phyloP scores from a whole-genome alignment of 2,329 filamentous ascomycete species.

The Diaporthe ilicicola region DNA sequence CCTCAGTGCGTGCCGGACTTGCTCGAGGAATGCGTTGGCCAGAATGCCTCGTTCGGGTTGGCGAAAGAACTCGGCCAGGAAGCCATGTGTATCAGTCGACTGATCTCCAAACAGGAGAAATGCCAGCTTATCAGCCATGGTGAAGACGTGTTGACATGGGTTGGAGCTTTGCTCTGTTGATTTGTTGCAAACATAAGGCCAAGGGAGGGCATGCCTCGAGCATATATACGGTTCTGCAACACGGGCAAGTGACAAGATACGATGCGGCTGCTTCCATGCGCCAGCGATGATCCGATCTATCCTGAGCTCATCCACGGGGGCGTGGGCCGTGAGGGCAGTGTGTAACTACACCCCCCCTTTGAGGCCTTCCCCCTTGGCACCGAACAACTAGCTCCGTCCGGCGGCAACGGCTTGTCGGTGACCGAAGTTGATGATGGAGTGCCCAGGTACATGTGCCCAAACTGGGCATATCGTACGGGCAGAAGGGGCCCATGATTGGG shows the following conservation, averaged over 20 bases:
- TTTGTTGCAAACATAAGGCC: constrained; percentile 3
- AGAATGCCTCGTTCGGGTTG: constrained; percentile 57
- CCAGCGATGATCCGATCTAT: constrained; percentile 24
- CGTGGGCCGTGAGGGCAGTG: constrained; percentile 23
- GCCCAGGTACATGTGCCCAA: constrained; percentile 45
- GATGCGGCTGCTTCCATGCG: constrained; percentile 20
- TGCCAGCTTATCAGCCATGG: constrained; percentile 57
- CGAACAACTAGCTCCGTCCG: constrained; percentile 43
- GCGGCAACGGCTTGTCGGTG: constrained; percentile 50
- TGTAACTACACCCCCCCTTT: constrained; percentile 39
- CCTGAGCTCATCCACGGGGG: constrained; percentile 20
- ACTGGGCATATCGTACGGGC: constrained; percentile 38
- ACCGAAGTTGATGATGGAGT: constrained; percentile 52
- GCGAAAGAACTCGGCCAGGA: constrained; percentile 64
- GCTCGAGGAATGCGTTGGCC: constrained; percentile 69
- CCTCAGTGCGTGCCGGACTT: constrained; percentile 64
- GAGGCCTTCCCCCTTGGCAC: constrained; percentile 42
- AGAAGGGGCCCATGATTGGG: constrained; percentile 20
- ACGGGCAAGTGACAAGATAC: constrained; percentile 2
- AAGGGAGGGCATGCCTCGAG: constrained; percentile 10
- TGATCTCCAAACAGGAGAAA: constrained; percentile 77
- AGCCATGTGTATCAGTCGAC: constrained; percentile 71
- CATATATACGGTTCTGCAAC: constrained; percentile 30
- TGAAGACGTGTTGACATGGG: constrained; percentile 42
- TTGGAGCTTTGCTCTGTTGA: constrained; percentile 22